phyloP scores from a whole-genome alignment of 192 early-diverging fungal genomes.

The Podila epigama region DNA sequence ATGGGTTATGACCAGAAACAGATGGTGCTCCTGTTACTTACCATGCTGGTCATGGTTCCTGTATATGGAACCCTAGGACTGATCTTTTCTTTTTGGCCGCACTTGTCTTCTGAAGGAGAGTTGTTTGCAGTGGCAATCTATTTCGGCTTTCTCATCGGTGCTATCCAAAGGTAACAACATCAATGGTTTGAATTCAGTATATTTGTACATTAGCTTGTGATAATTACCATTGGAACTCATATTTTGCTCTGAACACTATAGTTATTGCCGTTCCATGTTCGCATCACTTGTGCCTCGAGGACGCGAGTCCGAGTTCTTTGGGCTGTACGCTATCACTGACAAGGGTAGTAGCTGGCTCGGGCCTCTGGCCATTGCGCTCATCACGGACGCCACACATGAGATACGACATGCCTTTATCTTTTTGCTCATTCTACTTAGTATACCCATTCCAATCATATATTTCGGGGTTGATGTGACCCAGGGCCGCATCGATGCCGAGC shows the following conservation, averaged over 20 bases:
- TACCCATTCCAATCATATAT: conserved; percentile 59
- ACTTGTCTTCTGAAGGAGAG: conserved; percentile 31
- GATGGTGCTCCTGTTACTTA: conserved; percentile 52
- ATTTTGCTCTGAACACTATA: conserved; percentile 1
- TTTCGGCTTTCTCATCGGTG: conserved; percentile 51
- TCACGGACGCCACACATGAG: conserved; percentile 58
- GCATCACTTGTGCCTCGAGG: conserved; percentile 66
- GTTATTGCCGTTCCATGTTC: conserved; percentile 64
- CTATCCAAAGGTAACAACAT: conserved; percentile 42
- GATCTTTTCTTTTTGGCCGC: conserved; percentile 38
- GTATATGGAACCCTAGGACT: conserved; percentile 51
- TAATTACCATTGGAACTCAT: too few relatives aligned
- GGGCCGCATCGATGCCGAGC: conserved; percentile 55
- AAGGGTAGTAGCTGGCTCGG: conserved; percentile 74
- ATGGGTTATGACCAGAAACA: conserved; percentile 31
- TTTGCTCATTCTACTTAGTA: conserved; percentile 51
- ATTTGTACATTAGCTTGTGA: not conserved
- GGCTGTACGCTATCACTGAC: conserved; percentile 69
- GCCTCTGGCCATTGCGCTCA: conserved; percentile 65
- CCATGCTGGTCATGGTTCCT: conserved; percentile 48
- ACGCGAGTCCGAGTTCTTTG: conserved; percentile 70
- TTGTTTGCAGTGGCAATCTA: conserved; percentile 47
- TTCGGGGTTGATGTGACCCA: conserved; percentile 56
- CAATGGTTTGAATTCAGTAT: not conserved
- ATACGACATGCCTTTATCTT: conserved; percentile 61